phyloP scores from a whole-genome alignment of 169 alveolate species.

The Prorocentrum cordatum region DNA sequence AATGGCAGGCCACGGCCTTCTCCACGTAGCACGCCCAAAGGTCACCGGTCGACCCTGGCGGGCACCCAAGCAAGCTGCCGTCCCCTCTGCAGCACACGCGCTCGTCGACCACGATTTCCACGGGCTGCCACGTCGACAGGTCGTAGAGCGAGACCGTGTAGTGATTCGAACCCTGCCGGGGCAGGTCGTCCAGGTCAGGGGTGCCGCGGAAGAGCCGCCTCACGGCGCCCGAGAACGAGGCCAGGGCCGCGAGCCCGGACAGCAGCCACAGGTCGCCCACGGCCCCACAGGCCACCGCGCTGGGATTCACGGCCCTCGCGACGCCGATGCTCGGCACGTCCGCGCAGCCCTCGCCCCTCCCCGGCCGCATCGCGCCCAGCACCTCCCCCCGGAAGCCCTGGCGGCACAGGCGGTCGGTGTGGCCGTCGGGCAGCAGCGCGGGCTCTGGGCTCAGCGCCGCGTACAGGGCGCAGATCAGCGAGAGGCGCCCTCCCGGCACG shows the following conservation, averaged over 20 bases:
- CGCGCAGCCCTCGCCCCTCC: too few species aligned
- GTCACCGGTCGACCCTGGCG: neutral
- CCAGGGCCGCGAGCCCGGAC: too few species aligned
- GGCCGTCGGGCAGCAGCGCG: neutral
- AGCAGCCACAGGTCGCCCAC: too few species aligned
- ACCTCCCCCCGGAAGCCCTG: neutral
- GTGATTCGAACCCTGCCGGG: neutral
- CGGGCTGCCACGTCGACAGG: neutral
- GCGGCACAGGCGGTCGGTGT: neutral
- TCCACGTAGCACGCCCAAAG: neutral
- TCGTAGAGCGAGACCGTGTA: conserved; percentile 1
- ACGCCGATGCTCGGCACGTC: too few species aligned
- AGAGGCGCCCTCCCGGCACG: neutral
- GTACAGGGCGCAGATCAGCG: neutral
- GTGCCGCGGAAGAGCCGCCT: too few species aligned
- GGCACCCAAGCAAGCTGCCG: neutral
- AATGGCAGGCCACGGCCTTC: conserved; percentile 5
- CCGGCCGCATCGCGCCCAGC: too few species aligned
- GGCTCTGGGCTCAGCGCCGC: neutral
- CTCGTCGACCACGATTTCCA: neutral
- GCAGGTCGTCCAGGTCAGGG: neutral
- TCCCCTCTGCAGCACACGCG: neutral
- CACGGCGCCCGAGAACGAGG: too few species aligned
- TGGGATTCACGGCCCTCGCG: too few species aligned
- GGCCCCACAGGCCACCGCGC: neutral